Conservation (phyloP, 2,329 filamentous ascomycete species). For the Knoxdaviesia capensis region DNA sequence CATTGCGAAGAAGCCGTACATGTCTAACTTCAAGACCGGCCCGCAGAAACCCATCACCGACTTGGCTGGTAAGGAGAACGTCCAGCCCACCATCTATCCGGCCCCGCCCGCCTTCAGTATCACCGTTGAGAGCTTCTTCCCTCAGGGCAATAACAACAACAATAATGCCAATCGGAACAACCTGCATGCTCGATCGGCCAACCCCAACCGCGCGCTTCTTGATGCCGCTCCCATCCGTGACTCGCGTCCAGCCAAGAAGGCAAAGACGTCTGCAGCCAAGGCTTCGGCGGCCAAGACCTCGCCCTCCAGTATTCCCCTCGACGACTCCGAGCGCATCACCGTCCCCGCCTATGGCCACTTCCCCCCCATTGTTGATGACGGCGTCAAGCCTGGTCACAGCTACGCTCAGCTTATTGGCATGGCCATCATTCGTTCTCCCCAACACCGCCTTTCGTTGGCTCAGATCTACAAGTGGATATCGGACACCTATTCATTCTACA, state of each 20-base stretch:
- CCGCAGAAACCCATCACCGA: constrained; percentile 29
- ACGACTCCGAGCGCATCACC: constrained; percentile 2
- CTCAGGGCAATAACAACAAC: background rate
- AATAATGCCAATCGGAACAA: background rate
- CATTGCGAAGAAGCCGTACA: constrained; percentile 43
- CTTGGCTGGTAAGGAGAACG: constrained; percentile 32
- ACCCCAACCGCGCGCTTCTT: constrained; percentile 41
- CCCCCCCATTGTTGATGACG: constrained; percentile 65
- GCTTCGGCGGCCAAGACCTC: too few species aligned
- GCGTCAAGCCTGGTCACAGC: constrained; percentile 73
- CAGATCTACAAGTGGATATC: constrained; percentile 99
- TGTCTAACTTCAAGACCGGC: constrained; percentile 38
- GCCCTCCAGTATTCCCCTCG: background rate
- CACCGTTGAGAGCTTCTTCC: constrained; percentile 28
- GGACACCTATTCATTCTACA: constrained; percentile 83
- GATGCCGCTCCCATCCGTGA: constrained; percentile 59
- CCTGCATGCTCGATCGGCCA: constrained; percentile 19
- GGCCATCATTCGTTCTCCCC: constrained; percentile 77
- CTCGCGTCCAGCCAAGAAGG: constrained; percentile 44
- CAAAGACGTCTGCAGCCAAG: constrained; percentile 27
- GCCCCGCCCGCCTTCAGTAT: constrained; percentile 15
- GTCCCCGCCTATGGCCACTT: constrained; percentile 57
- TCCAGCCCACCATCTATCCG: constrained; percentile 28
- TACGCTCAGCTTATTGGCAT: constrained; percentile 93
- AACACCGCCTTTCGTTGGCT: constrained; percentile 66